Conservation (phyloP, 768 basidiomycete genomes). For the Hydnomerulius pinastri region DNA sequence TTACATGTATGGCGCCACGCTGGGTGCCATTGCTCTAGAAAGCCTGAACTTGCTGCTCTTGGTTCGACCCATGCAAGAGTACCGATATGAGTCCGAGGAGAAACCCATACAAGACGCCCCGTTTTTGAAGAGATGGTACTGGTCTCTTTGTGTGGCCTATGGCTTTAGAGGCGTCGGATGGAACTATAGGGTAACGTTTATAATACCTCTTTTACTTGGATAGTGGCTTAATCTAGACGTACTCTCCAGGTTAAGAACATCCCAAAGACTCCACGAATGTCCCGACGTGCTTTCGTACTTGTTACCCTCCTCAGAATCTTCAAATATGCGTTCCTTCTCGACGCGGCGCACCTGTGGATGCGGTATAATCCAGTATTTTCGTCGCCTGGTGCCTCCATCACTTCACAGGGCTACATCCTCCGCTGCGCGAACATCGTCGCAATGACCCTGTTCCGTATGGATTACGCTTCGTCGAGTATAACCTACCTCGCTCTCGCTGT, state of each 20-base stretch:
- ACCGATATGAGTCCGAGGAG: slow-evolving; percentile 20
- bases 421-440: slow-evolving; percentile 3
- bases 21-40: slow-evolving; percentile 24
- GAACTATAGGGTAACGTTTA: slow-evolving; percentile 29
- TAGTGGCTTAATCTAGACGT: not conserved
- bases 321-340: slow-evolving; percentile 13
- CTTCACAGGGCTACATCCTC: not conserved
- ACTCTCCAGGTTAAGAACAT: slow-evolving; percentile 1
- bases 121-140: slow-evolving; percentile 24
- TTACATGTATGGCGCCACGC: slow-evolving; percentile 3
- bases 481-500: not conserved
- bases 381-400: slow-evolving; percentile 1
- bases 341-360: slow-evolving; percentile 12
- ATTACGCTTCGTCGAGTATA: not conserved
- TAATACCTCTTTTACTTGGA: slow-evolving; percentile 16
- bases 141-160: slow-evolving; percentile 33
- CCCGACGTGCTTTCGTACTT: slow-evolving; percentile 26
- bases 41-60: slow-evolving; percentile 33
- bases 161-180: slow-evolving; percentile 39
- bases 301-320: slow-evolving; percentile 13
- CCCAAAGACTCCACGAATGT: slow-evolving; percentile 10
- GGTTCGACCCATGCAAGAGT: slow-evolving; percentile 24
- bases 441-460: not conserved
- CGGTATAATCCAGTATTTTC: slow-evolving; percentile 10
- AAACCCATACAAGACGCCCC: slow-evolving; percentile 8